These are phyloP conservation scores for Penicillium sp. DNA, from an alignment of 2,329 filamentous ascomycete genomes.

Conservation along the genomic window DNA sequence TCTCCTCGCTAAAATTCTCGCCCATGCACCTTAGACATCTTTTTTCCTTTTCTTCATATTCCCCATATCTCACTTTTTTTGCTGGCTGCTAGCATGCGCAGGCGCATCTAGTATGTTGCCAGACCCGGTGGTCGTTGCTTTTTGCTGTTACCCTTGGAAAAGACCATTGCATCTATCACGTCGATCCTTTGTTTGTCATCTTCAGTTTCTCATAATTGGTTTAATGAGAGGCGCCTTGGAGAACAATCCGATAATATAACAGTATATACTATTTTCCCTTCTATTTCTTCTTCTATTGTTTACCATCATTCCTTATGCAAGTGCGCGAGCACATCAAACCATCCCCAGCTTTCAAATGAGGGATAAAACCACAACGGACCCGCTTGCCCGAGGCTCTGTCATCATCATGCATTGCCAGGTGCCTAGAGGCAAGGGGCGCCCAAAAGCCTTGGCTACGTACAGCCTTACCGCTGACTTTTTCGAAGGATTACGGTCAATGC, in stretches of 20 bases:
- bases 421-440: constrained; percentile 2
- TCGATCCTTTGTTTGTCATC: neutral
- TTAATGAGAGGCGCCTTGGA: neutral
- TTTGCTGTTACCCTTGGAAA: neutral
- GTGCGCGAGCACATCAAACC: neutral
- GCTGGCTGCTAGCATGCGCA: constrained; percentile 19
- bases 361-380: neutral
- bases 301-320: neutral
- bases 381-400: neutral
- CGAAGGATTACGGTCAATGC: neutral
- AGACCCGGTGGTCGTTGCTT: neutral
- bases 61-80: neutral
- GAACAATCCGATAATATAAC: neutral
- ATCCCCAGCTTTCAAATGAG: neutral
- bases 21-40: neutral
- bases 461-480: neutral
- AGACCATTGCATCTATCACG: constrained; percentile 10
- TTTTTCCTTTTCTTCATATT: constrained; percentile 9
- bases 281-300: neutral
- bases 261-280: neutral
- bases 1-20: constrained; percentile 20
- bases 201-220: neutral
- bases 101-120: constrained; percentile 16
- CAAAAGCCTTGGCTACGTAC: neutral
- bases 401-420: neutral